Base-by-base conservation (phyloP, 805 yeast species). In the Clavispora vitiphila region DNA sequence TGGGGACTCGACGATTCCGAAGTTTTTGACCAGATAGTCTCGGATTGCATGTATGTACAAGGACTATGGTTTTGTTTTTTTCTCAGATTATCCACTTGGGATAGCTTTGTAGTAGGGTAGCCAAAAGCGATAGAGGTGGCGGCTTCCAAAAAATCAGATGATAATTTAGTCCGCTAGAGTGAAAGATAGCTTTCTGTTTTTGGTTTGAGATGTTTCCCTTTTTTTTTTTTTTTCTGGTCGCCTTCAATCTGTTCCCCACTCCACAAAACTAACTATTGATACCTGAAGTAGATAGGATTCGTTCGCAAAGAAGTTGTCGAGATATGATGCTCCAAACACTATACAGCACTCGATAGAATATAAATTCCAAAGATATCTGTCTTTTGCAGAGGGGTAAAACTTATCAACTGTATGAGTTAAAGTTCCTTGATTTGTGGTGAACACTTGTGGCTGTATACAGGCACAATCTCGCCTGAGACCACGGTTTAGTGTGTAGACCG, bases 21-120 rank as follows among this genome's bases (percentile, higher is more conserved):
- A 27, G 45, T 50, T 49, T 57, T 64, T 16, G 72, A 65, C 72
- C 72, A 67, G 40, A 69, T 69, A n/a, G 74, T 67, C 51, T 68
- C 74, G 1, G 67, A 56, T 32, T 63, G 63, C 69, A 62, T 42
- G 22, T 47, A 47, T 64, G 45, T 44, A 47, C 51, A 45, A 44
- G 48, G 34, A 20, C 6, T 16, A 15, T 12, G 26, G 8, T 24
- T 4, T 9, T n/a, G n/a, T n/a, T 15, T 29, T 29, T 29, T 29
- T 15, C 20, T 16, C 19, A 10, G 21, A 11, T 14, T 19, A 16
- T 23, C 22, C 22, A 20, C 15, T 32, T 16, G n/a, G 23, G 35
- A 32, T 2, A n/a, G 15, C 6, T n/a, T n/a, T n/a, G n/a, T n/a
- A n/a, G n/a, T n/a, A n/a, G n/a, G n/a, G n/a, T n/a, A n/a, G n/a